These are phyloP conservation scores for Rosa multiflora DNA, from an alignment of 306 rosid genomes.

Conservation along the genomic window DNA sequence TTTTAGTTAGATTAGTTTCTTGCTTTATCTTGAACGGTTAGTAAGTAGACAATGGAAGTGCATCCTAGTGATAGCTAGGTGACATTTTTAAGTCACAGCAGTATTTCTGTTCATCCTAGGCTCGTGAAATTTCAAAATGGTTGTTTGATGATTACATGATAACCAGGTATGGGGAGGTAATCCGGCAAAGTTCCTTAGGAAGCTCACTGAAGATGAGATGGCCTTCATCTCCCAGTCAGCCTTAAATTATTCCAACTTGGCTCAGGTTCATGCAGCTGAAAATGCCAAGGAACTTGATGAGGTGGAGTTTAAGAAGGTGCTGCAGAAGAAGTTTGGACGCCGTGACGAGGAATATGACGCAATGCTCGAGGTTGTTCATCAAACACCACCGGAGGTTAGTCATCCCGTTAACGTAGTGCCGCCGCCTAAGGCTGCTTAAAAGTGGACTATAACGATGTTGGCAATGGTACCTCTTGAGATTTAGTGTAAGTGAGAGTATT, in stretches of 20 bases:
- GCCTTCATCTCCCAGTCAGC: constrained; percentile 87
- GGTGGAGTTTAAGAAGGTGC: constrained; percentile 72
- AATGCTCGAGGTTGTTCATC: constrained; percentile 50
- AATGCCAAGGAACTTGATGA: constrained; percentile 72
- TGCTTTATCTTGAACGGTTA: neutral
- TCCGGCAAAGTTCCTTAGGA: constrained; percentile 92
- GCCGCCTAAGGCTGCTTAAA: constrained; percentile 53
- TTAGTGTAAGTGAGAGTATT: constrained; percentile 23
- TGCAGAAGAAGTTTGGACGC: constrained; percentile 69
- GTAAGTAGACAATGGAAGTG: neutral
- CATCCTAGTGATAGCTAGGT: constrained; percentile 1
- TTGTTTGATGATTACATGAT: neutral
- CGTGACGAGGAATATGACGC: constrained; percentile 66
- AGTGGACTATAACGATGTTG: neutral
- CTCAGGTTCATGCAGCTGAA: constrained; percentile 91
- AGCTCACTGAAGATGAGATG: constrained; percentile 89
- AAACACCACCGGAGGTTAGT: constrained; percentile 55
- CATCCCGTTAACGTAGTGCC: constrained; percentile 50
- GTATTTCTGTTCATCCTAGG: constrained; percentile 4
- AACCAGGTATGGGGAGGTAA: constrained; percentile 96
- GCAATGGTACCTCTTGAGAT: constrained; percentile 22
- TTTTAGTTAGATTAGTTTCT: neutral
- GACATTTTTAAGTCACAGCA: neutral
- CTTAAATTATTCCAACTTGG: constrained; percentile 75
- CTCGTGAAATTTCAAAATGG: neutral